Evolutionary conservation across 345 rosid species (phyloP).

Genomic region (Noccaea caerulescens): DNA sequence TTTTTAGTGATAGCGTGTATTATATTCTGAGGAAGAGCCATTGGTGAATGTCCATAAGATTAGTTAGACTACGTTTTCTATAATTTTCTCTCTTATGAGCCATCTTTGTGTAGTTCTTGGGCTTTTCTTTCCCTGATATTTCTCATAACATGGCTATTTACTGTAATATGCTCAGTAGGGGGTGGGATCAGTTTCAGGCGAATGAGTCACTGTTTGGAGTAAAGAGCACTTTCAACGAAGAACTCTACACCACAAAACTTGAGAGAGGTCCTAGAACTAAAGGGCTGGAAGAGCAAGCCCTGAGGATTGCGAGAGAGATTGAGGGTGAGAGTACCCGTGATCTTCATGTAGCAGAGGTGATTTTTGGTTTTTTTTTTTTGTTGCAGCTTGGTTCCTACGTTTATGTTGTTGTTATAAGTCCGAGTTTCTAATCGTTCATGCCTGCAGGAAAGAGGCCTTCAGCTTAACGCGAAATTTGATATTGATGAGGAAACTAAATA

Average conservation of each 20-base stretch:
- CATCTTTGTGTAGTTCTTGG: slow-evolving; percentile 24
- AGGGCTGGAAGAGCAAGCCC: slow-evolving; percentile 78
- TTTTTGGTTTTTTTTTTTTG: slow-evolving; percentile 24
- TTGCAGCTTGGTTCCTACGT: slow-evolving; percentile 11
- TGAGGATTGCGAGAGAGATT: slow-evolving; percentile 87
- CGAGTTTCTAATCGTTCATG: slow-evolving; percentile 19
- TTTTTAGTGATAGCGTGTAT: background rate
- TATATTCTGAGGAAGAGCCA: slow-evolving; percentile 25
- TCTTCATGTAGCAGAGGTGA: slow-evolving; percentile 93
- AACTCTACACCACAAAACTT: slow-evolving; percentile 87
- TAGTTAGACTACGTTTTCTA: slow-evolving; percentile 9
- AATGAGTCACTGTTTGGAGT: slow-evolving; percentile 84
- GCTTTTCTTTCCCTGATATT: slow-evolving; percentile 29
- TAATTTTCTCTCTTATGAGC: background rate
- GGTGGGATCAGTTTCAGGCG: slow-evolving; percentile 88
- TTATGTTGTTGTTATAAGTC: slow-evolving; percentile 5
- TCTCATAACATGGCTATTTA: slow-evolving; percentile 2
- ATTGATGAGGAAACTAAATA: slow-evolving; percentile 84
- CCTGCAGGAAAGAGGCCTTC: slow-evolving; percentile 83
- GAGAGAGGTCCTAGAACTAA: slow-evolving; percentile 64
- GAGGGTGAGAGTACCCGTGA: slow-evolving; percentile 85
- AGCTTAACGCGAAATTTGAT: slow-evolving; percentile 59
- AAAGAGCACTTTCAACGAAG: slow-evolving; percentile 84
- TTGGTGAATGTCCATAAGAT: slow-evolving; percentile 6
- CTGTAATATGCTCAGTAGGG: slow-evolving; percentile 49